phyloP scores from a whole-genome alignment of 2,329 filamentous ascomycete species.

The Zasmidium citrigriseum region DNA sequence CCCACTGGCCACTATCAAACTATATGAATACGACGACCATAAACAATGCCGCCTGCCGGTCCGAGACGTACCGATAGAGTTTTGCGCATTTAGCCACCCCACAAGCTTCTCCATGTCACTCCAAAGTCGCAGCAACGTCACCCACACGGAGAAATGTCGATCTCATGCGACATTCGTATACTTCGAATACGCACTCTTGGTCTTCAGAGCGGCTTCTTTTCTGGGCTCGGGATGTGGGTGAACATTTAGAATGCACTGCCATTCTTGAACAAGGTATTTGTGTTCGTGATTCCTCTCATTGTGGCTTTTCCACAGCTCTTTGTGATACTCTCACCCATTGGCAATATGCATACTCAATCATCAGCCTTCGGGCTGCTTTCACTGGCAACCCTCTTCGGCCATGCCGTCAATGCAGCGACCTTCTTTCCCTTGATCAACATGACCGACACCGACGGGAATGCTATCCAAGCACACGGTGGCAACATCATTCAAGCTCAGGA shows the following conservation, averaged over 20 bases:
- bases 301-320: neutral
- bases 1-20: neutral
- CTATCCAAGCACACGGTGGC: conserved; percentile 67
- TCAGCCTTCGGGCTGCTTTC: conserved; percentile 6
- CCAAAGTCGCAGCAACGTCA: neutral
- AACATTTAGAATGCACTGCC: neutral
- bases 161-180: neutral
- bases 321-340: neutral
- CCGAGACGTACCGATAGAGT: neutral
- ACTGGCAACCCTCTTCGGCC: neutral
- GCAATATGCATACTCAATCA: neutral
- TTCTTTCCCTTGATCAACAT: conserved; percentile 31
- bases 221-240: conserved; percentile 1
- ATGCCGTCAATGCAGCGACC: conserved; percentile 14
- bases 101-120: neutral
- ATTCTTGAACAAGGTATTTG: neutral
- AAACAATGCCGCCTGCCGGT: neutral
- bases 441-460: conserved; percentile 45
- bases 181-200: neutral
- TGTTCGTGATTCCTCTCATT: neutral
- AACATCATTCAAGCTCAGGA: conserved; percentile 58
- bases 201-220: neutral
- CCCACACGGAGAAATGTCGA: conserved; percentile 4
- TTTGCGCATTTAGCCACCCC: neutral
- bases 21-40: neutral